phyloP scores from a whole-genome alignment of 2,329 filamentous ascomycete genomes.

The Colletotrichum gigasporum region DNA sequence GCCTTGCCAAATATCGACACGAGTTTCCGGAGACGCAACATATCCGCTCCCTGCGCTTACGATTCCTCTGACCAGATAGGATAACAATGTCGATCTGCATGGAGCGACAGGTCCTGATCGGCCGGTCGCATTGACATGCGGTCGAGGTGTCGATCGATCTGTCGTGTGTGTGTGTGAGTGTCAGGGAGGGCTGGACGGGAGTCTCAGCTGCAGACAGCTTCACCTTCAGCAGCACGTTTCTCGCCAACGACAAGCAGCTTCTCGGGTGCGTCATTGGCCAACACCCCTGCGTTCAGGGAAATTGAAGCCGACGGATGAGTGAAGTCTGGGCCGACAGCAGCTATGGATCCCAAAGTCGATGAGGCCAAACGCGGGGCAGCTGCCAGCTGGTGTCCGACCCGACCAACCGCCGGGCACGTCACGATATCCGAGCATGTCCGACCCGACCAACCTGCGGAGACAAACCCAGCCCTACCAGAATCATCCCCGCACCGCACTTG shows the following conservation, averaged over 20 bases:
- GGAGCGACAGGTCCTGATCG: constrained; percentile 4
- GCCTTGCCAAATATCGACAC: constrained; percentile 15
- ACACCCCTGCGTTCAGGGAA: neutral
- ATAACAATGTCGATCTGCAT: neutral
- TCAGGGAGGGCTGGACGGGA: neutral
- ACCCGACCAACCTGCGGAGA: neutral
- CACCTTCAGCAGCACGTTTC: constrained; percentile 12
- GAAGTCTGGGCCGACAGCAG: neutral
- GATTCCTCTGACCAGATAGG: no score
- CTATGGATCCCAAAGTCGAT: neutral
- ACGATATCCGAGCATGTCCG: no score
- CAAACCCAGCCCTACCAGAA: constrained; percentile 16
- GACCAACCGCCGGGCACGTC: neutral
- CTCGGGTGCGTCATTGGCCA: neutral
- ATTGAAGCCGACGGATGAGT: neutral
- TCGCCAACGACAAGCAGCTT: neutral
- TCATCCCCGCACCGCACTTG: constrained; percentile 3
- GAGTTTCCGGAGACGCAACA: no score
- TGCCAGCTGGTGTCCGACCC: constrained; percentile 1
- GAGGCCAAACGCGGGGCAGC: constrained; percentile 13
- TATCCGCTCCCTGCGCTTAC: no score
- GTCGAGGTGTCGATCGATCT: constrained; percentile 22
- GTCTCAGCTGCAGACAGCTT: constrained; percentile 18
- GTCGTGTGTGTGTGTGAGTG: neutral
- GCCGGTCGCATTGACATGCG: neutral